Base-by-base conservation (phyloP, 371 early-diverging fungal species). In the Lichtheimia hyalospora region DNA sequence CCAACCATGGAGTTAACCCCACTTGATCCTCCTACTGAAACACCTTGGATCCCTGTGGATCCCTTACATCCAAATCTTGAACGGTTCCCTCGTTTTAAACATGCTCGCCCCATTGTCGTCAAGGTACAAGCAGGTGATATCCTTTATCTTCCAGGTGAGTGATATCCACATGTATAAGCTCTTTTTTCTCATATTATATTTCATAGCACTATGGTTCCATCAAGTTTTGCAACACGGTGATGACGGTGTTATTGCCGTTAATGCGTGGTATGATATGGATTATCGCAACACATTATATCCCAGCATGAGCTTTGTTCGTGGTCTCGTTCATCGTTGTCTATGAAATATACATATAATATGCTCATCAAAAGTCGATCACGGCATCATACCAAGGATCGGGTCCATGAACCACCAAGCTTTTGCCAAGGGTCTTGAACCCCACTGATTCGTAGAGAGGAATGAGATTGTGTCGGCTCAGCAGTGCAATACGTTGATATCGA, bases 251-350 rank as follows among this genome's bases (percentile, higher is more conserved):
- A 85, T 91, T 62, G 92, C 92, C 0, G 85, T 92, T 18, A 92
- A 92, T 63, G 89, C 84, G 62, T 92, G 92, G 92, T 92, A 89
- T 62, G 88, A 89, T 64, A 87, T 90, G 85, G 81, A 84, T 6
- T 89, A 84, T 53, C 57, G 58, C 4, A 71, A 69, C 44, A 66
- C 58, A 7, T 24, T 80, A 8, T 77, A 67, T 58, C 70, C 81
- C 2, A 68, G 71, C 1, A 64, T 73, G 51, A 67, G 61, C 3
- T 62, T 75, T n/a, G 65, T 67, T 23, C 71, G 81, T 53, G 58
- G 62, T 23, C 56, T 77, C 7, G 44, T 72, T 3, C 62, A 71
- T 23, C 66, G 71, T 15, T 18, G 61, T n/a, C 41, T 58, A 57
- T 24, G 40, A 12, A 44, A 48, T 12, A 48, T 24, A 20, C 0